These are phyloP conservation scores for Wallacemonas rigidus DNA, from an alignment of 208 protist genomes.

Conservation along the genomic window DNA sequence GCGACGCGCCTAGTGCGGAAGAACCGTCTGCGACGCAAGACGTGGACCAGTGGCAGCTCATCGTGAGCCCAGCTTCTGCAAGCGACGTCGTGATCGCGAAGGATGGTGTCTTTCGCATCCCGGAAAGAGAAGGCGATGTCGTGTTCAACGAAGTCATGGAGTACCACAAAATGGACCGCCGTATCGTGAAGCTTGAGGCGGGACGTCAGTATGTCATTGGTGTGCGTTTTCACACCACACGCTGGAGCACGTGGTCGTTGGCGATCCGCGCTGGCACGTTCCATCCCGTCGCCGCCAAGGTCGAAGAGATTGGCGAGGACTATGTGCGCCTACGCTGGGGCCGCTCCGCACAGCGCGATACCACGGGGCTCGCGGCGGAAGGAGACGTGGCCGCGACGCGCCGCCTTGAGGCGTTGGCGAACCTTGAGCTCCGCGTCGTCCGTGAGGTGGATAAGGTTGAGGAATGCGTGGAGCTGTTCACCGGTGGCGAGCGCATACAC, in stretches of 20 bases:
- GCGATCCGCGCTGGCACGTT: constrained; percentile 55
- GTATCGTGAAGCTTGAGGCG: constrained; percentile 84
- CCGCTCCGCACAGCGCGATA: constrained; percentile 41
- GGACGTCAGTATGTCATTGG: constrained; percentile 53
- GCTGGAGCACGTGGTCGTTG: constrained; percentile 80
- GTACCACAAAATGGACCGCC: constrained; percentile 38
- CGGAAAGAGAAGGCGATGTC: constrained; percentile 16
- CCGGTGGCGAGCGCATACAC: constrained; percentile 52
- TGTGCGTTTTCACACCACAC: constrained; percentile 53
- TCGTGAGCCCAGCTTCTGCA: constrained; percentile 28
- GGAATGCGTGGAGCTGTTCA: constrained; percentile 56
- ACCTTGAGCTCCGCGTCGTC: constrained; percentile 79
- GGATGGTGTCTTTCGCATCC: constrained; percentile 10
- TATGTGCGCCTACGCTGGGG: constrained; percentile 84
- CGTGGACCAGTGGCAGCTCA: constrained; percentile 74
- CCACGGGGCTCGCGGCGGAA: constrained; percentile 45
- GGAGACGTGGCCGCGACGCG: constrained; percentile 43
- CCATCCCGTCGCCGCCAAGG: constrained; percentile 48
- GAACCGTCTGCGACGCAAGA: constrained; percentile 15
- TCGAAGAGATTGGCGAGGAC: constrained; percentile 83
- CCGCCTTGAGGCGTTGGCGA: constrained; percentile 47
- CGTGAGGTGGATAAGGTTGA: constrained; percentile 72
- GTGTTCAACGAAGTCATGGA: constrained; percentile 55
- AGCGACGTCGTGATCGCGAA: constrained; percentile 20
- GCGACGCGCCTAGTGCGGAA: constrained; percentile 15